Percentiles rank a stretch among this genome's conserved stretches.
phyloP scores from a whole-genome alignment of 768 basidiomycete species.

The Tulasnella sp. region DNA sequence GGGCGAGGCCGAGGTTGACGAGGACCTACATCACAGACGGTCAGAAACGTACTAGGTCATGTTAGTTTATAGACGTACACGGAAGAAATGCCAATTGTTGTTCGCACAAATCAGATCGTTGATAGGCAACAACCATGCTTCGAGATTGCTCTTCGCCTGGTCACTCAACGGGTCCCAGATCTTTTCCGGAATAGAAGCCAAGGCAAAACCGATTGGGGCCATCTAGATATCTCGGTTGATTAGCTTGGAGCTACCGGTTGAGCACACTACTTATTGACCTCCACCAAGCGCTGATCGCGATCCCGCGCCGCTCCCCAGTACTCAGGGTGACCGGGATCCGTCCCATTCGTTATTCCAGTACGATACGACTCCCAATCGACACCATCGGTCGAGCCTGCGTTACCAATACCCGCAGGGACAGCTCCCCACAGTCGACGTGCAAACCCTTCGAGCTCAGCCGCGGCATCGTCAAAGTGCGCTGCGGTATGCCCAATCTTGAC shows the following conservation, averaged over 20 bases:
- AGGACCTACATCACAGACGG: constrained; percentile 38
- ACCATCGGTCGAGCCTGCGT: constrained; percentile 47
- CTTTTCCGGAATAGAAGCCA: constrained; percentile 50
- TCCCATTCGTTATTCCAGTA: constrained; percentile 51
- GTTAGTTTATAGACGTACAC: neutral
- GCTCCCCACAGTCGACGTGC: constrained; percentile 68
- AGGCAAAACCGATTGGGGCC: constrained; percentile 58
- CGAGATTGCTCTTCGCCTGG: constrained; percentile 44
- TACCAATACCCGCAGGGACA: constrained; percentile 39
- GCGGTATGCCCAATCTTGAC: constrained; percentile 50
- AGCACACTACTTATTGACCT: constrained; percentile 22
- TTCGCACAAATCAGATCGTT: constrained; percentile 33
- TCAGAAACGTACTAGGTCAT: neutral
- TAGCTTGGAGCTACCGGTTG: neutral
- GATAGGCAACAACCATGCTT: constrained; percentile 57
- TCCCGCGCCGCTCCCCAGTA: constrained; percentile 66
- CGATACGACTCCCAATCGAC: constrained; percentile 43
- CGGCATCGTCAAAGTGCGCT: constrained; percentile 53
- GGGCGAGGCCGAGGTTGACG: constrained; percentile 56
- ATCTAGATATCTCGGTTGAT: constrained; percentile 27
- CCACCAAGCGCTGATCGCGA: constrained; percentile 71
- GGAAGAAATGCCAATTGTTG: constrained; percentile 13
- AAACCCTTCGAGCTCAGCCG: constrained; percentile 58
- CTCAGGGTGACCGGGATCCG: constrained; percentile 50
- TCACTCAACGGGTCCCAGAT: constrained; percentile 50